Conservation (phyloP, 805 yeast species). For the Cyberlindnera bimundalis region DNA sequence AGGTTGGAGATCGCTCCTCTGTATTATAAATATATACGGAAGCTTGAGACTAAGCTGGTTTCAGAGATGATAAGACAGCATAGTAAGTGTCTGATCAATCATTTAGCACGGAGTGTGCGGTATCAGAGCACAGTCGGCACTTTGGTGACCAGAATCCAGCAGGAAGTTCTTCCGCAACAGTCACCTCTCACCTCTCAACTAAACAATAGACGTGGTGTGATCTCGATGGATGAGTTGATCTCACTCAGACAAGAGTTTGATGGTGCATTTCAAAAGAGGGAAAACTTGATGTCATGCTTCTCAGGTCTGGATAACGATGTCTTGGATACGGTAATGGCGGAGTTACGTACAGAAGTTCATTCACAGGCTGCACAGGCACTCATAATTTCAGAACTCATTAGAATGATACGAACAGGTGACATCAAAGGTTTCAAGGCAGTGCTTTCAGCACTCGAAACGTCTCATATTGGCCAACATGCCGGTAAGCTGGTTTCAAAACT, state of each 20-base stretch:
- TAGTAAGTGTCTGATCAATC: too few species aligned
- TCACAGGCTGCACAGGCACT: slow-evolving; percentile 5
- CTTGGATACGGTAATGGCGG: neutral
- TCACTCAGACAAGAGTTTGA: neutral
- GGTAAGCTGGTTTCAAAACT: slow-evolving; percentile 7
- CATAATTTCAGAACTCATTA: slow-evolving; percentile 6
- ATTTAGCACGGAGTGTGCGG: too few species aligned
- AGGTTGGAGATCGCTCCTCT: too few species aligned
- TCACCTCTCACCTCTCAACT: slow-evolving; percentile 6
- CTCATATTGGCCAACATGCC: slow-evolving; percentile 5
- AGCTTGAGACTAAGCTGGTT: too few species aligned
- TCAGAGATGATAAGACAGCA: too few species aligned
- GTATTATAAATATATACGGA: too few species aligned
- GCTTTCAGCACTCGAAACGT: neutral
- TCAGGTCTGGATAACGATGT: slow-evolving; percentile 1
- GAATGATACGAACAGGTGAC: slow-evolving; percentile 9
- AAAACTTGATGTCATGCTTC: slow-evolving; percentile 6
- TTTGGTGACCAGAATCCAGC: slow-evolving; percentile 1
- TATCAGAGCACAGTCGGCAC: slow-evolving; percentile 5
- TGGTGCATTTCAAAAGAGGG: neutral
- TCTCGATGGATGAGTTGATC: neutral
- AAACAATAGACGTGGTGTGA: neutral
- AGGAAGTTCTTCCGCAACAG: slow-evolving; percentile 2
- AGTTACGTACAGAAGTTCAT: slow-evolving; percentile 1
- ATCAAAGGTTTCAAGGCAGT: neutral